Conservation (phyloP, 805 yeast species). For the Wickerhamiella sorbophila region DNA sequence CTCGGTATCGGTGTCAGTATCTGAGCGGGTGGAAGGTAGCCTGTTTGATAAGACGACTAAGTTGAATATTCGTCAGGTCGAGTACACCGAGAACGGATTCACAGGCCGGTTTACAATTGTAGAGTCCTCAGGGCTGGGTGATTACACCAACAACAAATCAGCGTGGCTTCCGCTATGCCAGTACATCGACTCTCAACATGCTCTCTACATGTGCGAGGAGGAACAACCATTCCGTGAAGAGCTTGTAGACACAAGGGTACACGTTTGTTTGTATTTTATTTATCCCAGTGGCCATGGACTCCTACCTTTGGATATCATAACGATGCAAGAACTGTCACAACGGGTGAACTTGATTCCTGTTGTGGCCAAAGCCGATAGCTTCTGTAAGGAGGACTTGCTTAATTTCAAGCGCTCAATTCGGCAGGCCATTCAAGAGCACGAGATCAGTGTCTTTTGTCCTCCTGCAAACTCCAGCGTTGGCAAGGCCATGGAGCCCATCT, state of each 20-base stretch:
- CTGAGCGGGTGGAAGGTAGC: slow-evolving; percentile 33
- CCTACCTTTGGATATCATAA: slow-evolving; percentile 75
- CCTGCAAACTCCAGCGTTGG: slow-evolving; percentile 47
- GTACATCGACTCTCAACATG: slow-evolving; percentile 82
- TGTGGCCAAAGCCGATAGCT: slow-evolving; percentile 77
- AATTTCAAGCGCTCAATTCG: slow-evolving; percentile 59
- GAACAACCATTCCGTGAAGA: slow-evolving; percentile 65
- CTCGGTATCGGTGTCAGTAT: slow-evolving; percentile 36
- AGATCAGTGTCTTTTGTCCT: slow-evolving; percentile 46
- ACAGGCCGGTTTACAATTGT: slow-evolving; percentile 61
- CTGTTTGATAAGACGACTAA: slow-evolving; percentile 51
- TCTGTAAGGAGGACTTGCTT: slow-evolving; percentile 54
- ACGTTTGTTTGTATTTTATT: slow-evolving; percentile 78
- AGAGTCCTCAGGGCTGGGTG: slow-evolving; percentile 88
- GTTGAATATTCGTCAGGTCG: slow-evolving; percentile 65
- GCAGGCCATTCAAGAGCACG: slow-evolving; percentile 70
- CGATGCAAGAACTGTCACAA: slow-evolving; percentile 68
- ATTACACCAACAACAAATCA: slow-evolving; percentile 45
- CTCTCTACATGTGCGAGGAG: slow-evolving; percentile 77
- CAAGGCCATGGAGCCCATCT: slow-evolving; percentile 53
- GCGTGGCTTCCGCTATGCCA: slow-evolving; percentile 57
- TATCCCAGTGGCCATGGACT: slow-evolving; percentile 84
- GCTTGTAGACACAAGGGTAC: slow-evolving; percentile 62
- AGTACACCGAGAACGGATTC: slow-evolving; percentile 72
- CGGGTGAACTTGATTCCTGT: slow-evolving; percentile 82